phyloP scores from a whole-genome alignment of 2,329 filamentous ascomycete species.

The Lachnellula subtilissima region DNA sequence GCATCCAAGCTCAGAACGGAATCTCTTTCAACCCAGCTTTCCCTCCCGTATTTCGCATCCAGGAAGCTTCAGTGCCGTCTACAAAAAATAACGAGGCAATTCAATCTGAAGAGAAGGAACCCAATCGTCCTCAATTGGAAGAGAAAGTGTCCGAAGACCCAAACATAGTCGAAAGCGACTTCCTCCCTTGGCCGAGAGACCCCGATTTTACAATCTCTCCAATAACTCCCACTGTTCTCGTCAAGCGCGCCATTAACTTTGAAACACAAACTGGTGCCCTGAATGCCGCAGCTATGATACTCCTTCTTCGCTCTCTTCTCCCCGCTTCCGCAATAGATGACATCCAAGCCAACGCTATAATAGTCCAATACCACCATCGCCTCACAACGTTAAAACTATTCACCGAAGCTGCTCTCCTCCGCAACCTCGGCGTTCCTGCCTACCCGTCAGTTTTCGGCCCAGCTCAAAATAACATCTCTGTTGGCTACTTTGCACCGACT shows the following conservation, averaged over 20 bases:
- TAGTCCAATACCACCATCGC: constrained; percentile 56
- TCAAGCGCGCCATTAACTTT: constrained; percentile 51
- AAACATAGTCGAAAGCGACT: constrained; percentile 52
- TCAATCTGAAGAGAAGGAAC: constrained; percentile 8
- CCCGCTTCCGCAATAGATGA: constrained; percentile 50
- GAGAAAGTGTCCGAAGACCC: constrained; percentile 24
- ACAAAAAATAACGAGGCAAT: not conserved
- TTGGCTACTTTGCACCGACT: constrained; percentile 50
- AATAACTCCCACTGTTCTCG: constrained; percentile 51
- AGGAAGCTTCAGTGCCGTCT: constrained; percentile 22
- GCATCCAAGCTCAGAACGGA: constrained; percentile 1
- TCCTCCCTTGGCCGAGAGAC: constrained; percentile 54
- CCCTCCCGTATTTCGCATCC: constrained; percentile 22
- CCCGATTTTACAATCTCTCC: constrained; percentile 50
- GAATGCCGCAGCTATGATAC: constrained; percentile 56
- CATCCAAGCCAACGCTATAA: constrained; percentile 50
- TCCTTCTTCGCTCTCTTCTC: constrained; percentile 54
- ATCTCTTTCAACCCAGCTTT: constrained; percentile 11
- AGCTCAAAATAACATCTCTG: constrained; percentile 51
- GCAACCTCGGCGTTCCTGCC: constrained; percentile 52
- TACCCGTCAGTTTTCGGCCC: constrained; percentile 50
- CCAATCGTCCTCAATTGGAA: constrained; percentile 7
- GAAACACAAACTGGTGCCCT: constrained; percentile 53
- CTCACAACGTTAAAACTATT: constrained; percentile 57
- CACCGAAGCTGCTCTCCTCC: constrained; percentile 54